Evolutionary conservation across 2,329 filamentous ascomycete species (phyloP).

Genomic region (Calonectria hongkongensis): DNA sequence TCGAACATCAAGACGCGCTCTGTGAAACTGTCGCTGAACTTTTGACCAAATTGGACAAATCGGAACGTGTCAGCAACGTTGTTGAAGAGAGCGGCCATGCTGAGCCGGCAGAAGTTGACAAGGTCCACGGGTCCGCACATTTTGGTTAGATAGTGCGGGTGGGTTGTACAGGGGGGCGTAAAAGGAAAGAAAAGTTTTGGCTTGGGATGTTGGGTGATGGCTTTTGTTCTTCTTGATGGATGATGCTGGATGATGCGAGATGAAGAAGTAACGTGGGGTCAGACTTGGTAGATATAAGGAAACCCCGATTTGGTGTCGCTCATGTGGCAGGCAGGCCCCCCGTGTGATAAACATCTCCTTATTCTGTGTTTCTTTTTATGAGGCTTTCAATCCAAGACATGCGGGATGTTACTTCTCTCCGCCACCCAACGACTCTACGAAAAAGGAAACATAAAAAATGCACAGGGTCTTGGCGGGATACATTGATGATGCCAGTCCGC

Average conservation of each 20-base stretch:
- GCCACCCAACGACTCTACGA: neutral
- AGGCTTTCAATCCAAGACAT: slow-evolving; percentile 11
- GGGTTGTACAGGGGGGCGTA: neutral
- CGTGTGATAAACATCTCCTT: neutral
- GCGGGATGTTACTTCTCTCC: slow-evolving; percentile 2
- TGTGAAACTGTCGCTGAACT: neutral
- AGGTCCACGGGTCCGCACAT: neutral
- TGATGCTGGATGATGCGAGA: neutral
- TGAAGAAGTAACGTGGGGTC: neutral
- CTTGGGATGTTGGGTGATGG: neutral
- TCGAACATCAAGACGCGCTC: neutral
- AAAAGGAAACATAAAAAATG: neutral
- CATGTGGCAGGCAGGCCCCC: neutral
- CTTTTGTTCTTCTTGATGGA: neutral
- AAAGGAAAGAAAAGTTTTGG: neutral
- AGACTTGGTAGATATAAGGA: slow-evolving; percentile 10
- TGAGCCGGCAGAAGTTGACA: neutral
- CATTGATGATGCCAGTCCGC: neutral
- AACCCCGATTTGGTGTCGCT: neutral
- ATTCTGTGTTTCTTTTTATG: neutral
- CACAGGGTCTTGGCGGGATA: neutral
- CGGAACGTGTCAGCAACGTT: slow-evolving; percentile 11
- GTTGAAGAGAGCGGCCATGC: neutral
- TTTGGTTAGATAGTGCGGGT: neutral
- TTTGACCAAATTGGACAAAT: neutral